phyloP scores from a whole-genome alignment of 805 yeast genomes.

The Metschnikowia koreensis region DNA sequence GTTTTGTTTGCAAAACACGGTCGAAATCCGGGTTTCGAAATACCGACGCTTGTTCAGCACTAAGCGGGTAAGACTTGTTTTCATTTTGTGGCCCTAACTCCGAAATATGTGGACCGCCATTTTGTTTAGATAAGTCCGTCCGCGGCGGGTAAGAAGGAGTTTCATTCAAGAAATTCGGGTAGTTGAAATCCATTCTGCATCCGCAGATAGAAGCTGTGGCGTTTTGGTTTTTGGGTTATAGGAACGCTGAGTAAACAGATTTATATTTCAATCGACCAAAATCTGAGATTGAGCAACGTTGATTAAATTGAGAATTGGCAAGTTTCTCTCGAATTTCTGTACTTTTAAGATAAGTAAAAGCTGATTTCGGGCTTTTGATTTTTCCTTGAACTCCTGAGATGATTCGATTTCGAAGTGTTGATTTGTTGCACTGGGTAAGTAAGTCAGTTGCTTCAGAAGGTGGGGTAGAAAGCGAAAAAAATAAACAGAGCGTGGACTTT shows the following conservation, averaged over 20 bases:
- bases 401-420: background rate
- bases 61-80: background rate
- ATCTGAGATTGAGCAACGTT: background rate
- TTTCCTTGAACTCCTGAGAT: too few species aligned
- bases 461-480: background rate
- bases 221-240: background rate
- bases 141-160: background rate
- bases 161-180: slow-evolving; percentile 33
- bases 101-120: background rate
- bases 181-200: slow-evolving; percentile 29
- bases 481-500: too few species aligned
- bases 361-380: background rate
- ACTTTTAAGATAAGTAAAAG: background rate
- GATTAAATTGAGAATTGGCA: background rate
- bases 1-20: slow-evolving; percentile 7
- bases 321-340: too few species aligned
- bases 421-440: background rate
- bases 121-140: background rate
- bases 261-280: background rate
- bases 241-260: background rate
- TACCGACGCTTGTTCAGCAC: background rate
- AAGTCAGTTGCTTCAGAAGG: background rate
- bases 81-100: background rate
- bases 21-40: slow-evolving; percentile 6
- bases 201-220: background rate